These are phyloP conservation scores for Cladosporium sp. DNA, from an alignment of 2,329 filamentous ascomycete species.

Conservation along the genomic window DNA sequence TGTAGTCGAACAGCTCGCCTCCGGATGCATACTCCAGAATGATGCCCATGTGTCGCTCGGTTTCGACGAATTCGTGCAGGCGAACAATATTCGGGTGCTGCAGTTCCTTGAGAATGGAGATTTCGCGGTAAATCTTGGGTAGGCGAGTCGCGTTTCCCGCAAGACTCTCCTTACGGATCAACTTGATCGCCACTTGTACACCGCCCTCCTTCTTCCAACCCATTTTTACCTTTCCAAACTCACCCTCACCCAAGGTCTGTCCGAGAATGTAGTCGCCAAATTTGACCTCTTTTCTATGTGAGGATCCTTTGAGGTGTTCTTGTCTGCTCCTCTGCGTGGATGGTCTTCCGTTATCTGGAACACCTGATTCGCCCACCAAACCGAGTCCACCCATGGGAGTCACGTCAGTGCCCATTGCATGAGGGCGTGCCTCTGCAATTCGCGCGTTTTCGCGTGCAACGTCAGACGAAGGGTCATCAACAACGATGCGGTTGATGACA, in stretches of 20 bases:
- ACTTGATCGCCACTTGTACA: conserved; percentile 92
- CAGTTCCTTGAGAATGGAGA: conserved; percentile 79
- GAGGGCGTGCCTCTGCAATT: conserved; percentile 54
- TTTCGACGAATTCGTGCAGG: conserved; percentile 97
- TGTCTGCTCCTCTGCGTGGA: conserved; percentile 45
- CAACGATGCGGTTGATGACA: conserved; percentile 69
- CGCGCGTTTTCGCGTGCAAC: conserved; percentile 67
- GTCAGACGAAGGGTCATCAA: conserved; percentile 71
- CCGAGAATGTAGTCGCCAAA: conserved; percentile 96
- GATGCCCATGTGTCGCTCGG: conserved; percentile 93
- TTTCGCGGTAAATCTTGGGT: conserved; percentile 96
- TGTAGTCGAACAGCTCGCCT: conserved; percentile 96
- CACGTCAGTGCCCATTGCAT: conserved; percentile 38
- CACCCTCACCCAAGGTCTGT: conserved; percentile 92
- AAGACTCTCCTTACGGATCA: conserved; percentile 87
- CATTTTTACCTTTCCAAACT: conserved; percentile 98
- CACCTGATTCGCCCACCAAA: conserved; percentile 46
- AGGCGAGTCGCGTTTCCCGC: conserved; percentile 83
- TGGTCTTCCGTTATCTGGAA: conserved; percentile 39
- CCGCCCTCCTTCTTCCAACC: conserved; percentile 96
- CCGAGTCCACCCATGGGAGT: conserved; percentile 45
- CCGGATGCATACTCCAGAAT: conserved; percentile 97
- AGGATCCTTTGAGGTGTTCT: conserved; percentile 52
- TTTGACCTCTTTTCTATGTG: conserved; percentile 66
- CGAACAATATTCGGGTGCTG: conserved; percentile 96